These are phyloP conservation scores for Diutina rugosa DNA, from an alignment of 1,139 yeast genomes.

Conservation along the genomic window DNA sequence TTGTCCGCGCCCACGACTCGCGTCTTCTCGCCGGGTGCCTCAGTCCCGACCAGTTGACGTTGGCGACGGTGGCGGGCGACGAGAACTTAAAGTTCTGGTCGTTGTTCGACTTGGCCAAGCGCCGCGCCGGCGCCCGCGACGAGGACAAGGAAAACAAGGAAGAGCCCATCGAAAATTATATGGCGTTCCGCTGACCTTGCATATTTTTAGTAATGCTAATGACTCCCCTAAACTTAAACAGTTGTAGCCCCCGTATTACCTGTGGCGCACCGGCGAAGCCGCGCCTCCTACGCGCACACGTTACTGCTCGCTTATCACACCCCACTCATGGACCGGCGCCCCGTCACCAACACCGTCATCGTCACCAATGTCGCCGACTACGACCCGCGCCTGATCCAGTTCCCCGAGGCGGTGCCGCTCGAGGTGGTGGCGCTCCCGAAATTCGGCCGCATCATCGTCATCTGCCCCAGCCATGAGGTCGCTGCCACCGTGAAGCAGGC, in stretches of 20 bases:
- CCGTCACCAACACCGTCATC: constrained; percentile 29
- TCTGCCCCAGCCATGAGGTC: constrained; percentile 15
- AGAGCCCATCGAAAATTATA: neutral
- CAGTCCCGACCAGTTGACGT: constrained; percentile 80
- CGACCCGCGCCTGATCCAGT: neutral
- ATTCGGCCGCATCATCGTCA: constrained; percentile 22
- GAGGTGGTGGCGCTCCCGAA: constrained; percentile 24
- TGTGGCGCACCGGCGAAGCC: neutral
- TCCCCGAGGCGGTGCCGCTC: constrained; percentile 7
- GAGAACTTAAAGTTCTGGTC: constrained; percentile 95
- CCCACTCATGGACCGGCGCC: neutral
- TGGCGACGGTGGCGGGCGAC: constrained; percentile 95
- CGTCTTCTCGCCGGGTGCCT: constrained; percentile 74
- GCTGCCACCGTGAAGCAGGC: constrained; percentile 8
- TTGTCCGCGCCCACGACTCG: constrained; percentile 78
- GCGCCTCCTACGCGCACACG: neutral
- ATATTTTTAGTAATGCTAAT: neutral
- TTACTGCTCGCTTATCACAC: neutral
- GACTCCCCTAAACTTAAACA: neutral
- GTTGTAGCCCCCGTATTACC: no score
- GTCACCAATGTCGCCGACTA: constrained; percentile 15
- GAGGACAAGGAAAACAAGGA: neutral
- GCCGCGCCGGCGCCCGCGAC: neutral
- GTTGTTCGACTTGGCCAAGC: constrained; percentile 44
- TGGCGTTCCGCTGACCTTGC: neutral